phyloP scores from a whole-genome alignment of 805 yeast genomes.

The Hanseniaspora clermontiae region DNA sequence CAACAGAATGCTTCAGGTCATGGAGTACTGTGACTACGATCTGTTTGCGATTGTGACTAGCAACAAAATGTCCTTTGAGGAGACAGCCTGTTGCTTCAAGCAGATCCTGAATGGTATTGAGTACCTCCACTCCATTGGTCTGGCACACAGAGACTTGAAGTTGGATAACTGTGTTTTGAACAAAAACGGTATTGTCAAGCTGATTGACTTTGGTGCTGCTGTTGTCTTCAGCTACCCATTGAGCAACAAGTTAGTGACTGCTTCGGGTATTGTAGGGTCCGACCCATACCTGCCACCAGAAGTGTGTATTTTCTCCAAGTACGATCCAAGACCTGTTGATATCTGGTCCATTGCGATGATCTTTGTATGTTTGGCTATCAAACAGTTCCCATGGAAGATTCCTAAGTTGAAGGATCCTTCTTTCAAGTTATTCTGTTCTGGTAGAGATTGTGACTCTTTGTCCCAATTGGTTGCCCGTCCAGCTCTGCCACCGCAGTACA shows the following conservation, averaged over 20 bases:
- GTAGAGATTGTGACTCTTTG: constrained; percentile 55
- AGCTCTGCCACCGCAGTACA: constrained; percentile 37
- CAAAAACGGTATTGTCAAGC: constrained; percentile 68
- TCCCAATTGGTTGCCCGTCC: constrained; percentile 46
- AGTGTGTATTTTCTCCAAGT: constrained; percentile 66
- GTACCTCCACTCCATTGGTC: constrained; percentile 71
- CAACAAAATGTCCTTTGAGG: constrained; percentile 68
- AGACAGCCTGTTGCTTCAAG: constrained; percentile 79
- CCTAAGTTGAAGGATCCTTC: constrained; percentile 73
- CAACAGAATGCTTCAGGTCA: constrained; percentile 74
- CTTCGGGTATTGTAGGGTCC: constrained; percentile 76
- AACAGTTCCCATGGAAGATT: constrained; percentile 90
- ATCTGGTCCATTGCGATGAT: constrained; percentile 88
- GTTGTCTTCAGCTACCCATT: constrained; percentile 85
- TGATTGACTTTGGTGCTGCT: constrained; percentile 89
- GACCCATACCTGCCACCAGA: constrained; percentile 91
- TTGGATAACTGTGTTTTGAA: constrained; percentile 85
- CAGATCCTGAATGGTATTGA: constrained; percentile 70
- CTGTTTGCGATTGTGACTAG: constrained; percentile 90
- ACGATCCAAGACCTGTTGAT: constrained; percentile 88
- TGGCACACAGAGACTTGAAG: constrained; percentile 85
- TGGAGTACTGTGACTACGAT: constrained; percentile 91
- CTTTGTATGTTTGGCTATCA: constrained; percentile 81
- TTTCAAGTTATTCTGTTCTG: constrained; percentile 68
- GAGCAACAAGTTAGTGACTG: constrained; percentile 54